These are phyloP conservation scores for Leishmania gerbilli DNA, from an alignment of 208 protist species.

Conservation along the genomic window DNA sequence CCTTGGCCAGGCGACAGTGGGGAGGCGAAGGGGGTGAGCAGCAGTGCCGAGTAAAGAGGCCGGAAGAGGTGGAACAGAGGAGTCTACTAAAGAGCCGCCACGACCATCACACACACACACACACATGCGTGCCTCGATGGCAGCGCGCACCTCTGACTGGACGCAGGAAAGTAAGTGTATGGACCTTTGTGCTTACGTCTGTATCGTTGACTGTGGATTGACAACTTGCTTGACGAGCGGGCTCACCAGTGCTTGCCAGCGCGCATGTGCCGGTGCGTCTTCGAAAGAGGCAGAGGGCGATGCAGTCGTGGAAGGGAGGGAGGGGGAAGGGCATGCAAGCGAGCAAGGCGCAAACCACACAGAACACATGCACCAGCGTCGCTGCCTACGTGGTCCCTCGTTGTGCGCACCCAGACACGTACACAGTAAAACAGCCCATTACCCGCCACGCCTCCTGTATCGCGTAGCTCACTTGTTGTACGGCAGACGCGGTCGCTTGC, in stretches of 20 bases:
- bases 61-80: not conserved
- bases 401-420: not conserved
- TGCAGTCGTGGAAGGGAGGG: not conserved
- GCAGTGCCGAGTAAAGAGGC: not conserved
- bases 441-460: not conserved
- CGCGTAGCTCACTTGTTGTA: constrained; percentile 76
- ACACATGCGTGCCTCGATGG: not conserved
- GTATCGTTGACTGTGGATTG: not conserved
- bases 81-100: not conserved
- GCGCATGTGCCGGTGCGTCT: not conserved
- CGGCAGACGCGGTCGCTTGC: constrained; percentile 80
- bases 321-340: not conserved
- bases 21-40: no score
- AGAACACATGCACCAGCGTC: not conserved
- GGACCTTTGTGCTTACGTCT: not conserved
- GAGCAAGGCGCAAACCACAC: not conserved
- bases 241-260: not conserved
- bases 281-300: not conserved
- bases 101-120: not conserved
- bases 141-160: not conserved
- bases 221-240: not conserved
- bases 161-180: not conserved
- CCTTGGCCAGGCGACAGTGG: not conserved
- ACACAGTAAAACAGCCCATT: not conserved
- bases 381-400: not conserved